Evolutionary conservation across 1,139 yeast species (phyloP).

Genomic region (Candida sp.): DNA sequence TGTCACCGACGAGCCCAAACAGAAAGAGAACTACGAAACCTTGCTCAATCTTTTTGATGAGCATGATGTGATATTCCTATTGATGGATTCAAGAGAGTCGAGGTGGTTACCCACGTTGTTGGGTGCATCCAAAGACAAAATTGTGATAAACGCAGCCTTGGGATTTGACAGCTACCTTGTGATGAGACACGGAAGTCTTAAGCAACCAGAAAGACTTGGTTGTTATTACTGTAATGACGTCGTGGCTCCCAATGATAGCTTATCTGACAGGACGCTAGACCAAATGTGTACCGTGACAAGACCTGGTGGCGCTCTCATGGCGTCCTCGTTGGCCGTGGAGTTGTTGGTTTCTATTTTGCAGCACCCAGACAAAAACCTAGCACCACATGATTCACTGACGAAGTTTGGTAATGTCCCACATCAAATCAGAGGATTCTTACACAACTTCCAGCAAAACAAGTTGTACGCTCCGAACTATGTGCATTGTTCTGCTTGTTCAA

Average conservation of each 20-base stretch:
- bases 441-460: constrained; percentile 64
- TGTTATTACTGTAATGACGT: constrained; percentile 97
- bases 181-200: constrained; percentile 80
- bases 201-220: constrained; percentile 56
- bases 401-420: constrained; percentile 82
- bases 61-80: constrained; percentile 78
- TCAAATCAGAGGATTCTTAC: constrained; percentile 86
- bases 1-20: constrained; percentile 55
- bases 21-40: constrained; percentile 52
- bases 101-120: constrained; percentile 95
- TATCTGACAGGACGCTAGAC: constrained; percentile 85
- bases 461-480: constrained; percentile 73
- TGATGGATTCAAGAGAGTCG: constrained; percentile 95
- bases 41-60: constrained; percentile 57
- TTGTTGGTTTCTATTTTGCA: constrained; percentile 77
- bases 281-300: constrained; percentile 99
- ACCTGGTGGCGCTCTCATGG: constrained; percentile 93
- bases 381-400: constrained; percentile 40
- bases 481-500: constrained; percentile 88
- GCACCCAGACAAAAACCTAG: constrained; percentile 55
- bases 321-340: constrained; percentile 89
- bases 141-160: constrained; percentile 88
- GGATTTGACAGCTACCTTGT: constrained; percentile 95
- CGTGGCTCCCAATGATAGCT: constrained; percentile 89
- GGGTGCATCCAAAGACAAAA: constrained; percentile 66